Percentiles rank a stretch among this genome's conserved stretches.
Conservation (phyloP, 352 stramenopile species). For the Nothophytophthora sp. region DNA sequence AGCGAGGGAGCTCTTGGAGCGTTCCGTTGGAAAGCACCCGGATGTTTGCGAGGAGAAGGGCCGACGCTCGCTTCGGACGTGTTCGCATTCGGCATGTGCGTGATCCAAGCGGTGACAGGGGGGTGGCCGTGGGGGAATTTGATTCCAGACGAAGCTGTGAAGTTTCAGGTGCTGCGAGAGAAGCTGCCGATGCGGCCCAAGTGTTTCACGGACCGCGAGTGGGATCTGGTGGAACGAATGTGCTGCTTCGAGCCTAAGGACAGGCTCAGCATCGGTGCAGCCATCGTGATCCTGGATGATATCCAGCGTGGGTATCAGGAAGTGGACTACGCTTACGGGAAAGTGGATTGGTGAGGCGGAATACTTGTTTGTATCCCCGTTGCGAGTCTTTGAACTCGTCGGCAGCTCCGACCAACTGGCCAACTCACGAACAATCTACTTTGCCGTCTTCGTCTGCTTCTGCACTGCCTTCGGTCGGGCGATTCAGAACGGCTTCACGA, state of each 20-base stretch:
- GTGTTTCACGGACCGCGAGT: conserved; percentile 16
- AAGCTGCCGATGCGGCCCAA: conserved; percentile 6
- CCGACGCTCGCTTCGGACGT: conserved; percentile 17
- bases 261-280: neutral
- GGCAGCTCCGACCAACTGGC: too few relatives aligned
- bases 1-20: conserved; percentile 7
- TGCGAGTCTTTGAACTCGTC: too few relatives aligned
- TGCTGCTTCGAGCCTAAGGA: conserved; percentile 9
- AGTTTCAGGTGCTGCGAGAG: conserved; percentile 3
- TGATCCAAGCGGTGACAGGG: conserved; percentile 16
- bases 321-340: too few relatives aligned
- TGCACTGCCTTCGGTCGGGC: too few relatives aligned
- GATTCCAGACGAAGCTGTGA: conserved; percentile 4
- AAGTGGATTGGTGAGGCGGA: too few relatives aligned
- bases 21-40: conserved; percentile 21
- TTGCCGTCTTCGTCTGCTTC: too few relatives aligned
- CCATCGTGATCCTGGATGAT: too few relatives aligned
- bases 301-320: too few relatives aligned
- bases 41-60: conserved; percentile 1
- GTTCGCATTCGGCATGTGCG: conserved; percentile 25
- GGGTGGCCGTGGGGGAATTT: conserved; percentile 10
- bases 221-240: conserved; percentile 17
- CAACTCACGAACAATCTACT: too few relatives aligned
- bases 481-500: too few relatives aligned
- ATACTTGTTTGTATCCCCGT: too few relatives aligned